Evolutionary conservation across 2,329 filamentous ascomycete genomes (phyloP).

Genomic region (Colletotrichum shisoi): DNA sequence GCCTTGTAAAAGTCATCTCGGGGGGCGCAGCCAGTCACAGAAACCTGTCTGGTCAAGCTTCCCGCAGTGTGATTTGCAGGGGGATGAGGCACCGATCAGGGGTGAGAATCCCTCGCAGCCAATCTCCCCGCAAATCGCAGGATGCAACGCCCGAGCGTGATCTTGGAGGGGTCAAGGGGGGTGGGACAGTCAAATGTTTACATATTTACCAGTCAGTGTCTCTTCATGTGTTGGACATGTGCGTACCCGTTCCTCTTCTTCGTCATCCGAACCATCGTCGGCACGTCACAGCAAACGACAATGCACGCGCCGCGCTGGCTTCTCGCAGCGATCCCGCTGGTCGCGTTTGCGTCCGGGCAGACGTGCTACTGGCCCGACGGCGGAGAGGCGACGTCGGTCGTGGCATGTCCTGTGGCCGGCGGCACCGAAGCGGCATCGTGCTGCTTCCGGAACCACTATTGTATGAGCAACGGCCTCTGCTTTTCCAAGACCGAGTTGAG

Average conservation of each 20-base stretch:
- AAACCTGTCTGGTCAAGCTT: neutral
- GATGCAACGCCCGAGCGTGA: neutral
- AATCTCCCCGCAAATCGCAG: neutral
- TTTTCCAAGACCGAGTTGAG: constrained; percentile 29
- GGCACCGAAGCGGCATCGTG: constrained; percentile 30
- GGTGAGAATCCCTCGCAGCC: constrained; percentile 18
- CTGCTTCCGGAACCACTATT: constrained; percentile 32
- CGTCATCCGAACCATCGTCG: neutral
- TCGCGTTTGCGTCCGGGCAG: constrained; percentile 19
- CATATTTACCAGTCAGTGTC: constrained; percentile 12
- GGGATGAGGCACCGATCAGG: neutral
- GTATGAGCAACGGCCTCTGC: constrained; percentile 38
- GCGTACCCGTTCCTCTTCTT: neutral
- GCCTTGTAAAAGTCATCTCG: neutral
- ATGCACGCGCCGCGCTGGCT: constrained; percentile 15
- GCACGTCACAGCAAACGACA: neutral
- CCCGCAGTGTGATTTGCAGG: constrained; percentile 12
- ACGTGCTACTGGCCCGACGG: constrained; percentile 30
- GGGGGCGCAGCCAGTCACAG: neutral
- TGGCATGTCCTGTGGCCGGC: constrained; percentile 8
- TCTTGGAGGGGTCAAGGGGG: neutral
- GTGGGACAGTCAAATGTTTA: neutral
- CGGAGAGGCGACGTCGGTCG: neutral
- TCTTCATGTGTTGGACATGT: neutral
- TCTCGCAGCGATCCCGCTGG: neutral